Evolutionary conservation across 352 stramenopile genomes (phyloP).

Genomic region (Phytophthora kernoviae): DNA sequence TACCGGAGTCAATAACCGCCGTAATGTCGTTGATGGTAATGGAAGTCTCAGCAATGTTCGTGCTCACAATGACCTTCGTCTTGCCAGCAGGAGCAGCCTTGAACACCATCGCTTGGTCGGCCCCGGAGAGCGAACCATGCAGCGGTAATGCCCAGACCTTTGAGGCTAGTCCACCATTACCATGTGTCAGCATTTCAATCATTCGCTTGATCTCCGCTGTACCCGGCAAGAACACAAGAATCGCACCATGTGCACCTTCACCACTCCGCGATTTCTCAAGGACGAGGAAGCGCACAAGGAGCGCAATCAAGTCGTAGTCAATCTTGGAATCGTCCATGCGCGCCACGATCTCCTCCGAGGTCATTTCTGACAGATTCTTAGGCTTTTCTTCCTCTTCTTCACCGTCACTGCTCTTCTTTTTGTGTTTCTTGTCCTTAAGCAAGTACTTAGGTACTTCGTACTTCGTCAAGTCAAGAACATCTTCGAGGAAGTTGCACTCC

Average conservation of each 20-base stretch:
- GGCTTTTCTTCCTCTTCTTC: constrained; percentile 23
- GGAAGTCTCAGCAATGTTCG: constrained; percentile 90
- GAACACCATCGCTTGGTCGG: constrained; percentile 81
- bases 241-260: constrained; percentile 48
- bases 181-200: constrained; percentile 59
- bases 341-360: constrained; percentile 55
- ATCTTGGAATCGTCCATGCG: constrained; percentile 91
- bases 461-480: constrained; percentile 61
- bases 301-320: constrained; percentile 94
- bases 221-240: constrained; percentile 85
- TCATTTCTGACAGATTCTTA: constrained; percentile 38
- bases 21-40: constrained; percentile 92
- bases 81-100: constrained; percentile 59
- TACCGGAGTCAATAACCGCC: constrained; percentile 84
- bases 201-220: constrained; percentile 85
- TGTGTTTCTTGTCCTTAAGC: constrained; percentile 58
- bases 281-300: constrained; percentile 81
- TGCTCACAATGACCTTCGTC: constrained; percentile 88
- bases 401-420: constrained; percentile 40
- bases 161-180: constrained; percentile 36
- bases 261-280: constrained; percentile 21
- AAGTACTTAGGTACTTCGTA: constrained; percentile 73
- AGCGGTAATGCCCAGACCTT: constrained; percentile 74
- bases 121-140: constrained; percentile 74
- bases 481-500: constrained; percentile 77